These are phyloP conservation scores for Castanopsis chinensis DNA, from an alignment of 306 rosid species.

Conservation along the genomic window DNA sequence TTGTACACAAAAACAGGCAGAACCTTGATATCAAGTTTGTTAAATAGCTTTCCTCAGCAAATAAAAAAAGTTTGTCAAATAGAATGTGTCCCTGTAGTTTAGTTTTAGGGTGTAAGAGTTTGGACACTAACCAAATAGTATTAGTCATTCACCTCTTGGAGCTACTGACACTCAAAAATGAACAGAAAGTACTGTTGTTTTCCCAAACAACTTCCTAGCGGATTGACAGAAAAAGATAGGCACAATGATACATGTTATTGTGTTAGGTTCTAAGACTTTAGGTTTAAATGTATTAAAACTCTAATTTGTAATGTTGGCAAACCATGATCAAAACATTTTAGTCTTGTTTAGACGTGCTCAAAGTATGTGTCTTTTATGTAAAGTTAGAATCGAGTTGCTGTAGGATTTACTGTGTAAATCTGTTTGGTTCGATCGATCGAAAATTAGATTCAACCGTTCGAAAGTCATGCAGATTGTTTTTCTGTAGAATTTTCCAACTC, in stretches of 20 bases:
- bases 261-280: too few species aligned
- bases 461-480: too few species aligned
- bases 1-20: neutral
- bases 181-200: neutral
- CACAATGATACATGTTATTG: neutral
- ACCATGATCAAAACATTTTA: too few species aligned
- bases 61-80: neutral
- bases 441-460: too few species aligned
- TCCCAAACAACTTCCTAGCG: slow-evolving; percentile 12
- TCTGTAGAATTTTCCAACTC: too few species aligned
- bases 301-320: too few species aligned
- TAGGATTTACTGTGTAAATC: too few species aligned
- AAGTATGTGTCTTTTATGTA: too few species aligned
- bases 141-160: neutral
- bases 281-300: too few species aligned
- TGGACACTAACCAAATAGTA: neutral
- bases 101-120: neutral
- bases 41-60: neutral
- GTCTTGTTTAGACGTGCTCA: too few species aligned
- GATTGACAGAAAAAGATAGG: neutral
- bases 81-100: neutral
- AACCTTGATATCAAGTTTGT: neutral
- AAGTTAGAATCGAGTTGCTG: too few species aligned
- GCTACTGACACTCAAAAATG: neutral
- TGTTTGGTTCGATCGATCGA: too few species aligned